Evolutionary conservation across 805 yeast genomes (phyloP), one percentile per base, ranked within the genome.

Genomic region (Saturnispora galanensis): DNA sequence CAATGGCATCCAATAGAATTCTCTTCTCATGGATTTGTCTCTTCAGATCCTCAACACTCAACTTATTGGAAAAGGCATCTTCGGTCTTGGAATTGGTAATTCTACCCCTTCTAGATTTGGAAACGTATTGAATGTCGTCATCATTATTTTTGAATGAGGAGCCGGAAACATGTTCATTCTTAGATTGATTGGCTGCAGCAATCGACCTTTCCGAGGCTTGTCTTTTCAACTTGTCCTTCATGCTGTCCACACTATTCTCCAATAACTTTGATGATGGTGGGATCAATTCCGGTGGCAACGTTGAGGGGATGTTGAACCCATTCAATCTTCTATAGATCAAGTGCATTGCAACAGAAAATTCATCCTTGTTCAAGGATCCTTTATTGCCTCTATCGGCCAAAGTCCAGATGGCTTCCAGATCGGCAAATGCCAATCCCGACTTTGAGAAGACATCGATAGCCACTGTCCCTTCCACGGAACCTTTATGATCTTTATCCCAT

Each of bases 281-380:
- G 29, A 88, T 68, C 51, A 90, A 73, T 57, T 88, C 95, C 2
- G 94, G 87, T 3, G 97, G 97, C 43, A 90, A 71, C 44, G 79
- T 69, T 39, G 70, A 59, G 18, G 98, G 98, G 41, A 93, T 65
- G n/a, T 83, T 86, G 51, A 76, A 78, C 2, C 97, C 97, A 57
- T 88, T 89, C 58, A 90, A 68, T 50, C 90, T 76, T 61, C 96
- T 77, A 65, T 93, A 90, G 37, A 90, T 90, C 47, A 90, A 70
- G 70, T 94, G 97, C 97, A 90, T 93, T 30, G 97, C 97, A 31
- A 93, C 88, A 0, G 96, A 83, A 67, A 90, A 93, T 62, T 87
- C 95, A 60, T 90, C 96, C 56, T 77, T 79, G 60, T 85, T 84
- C 52, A 90, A 76, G 58, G 76, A 79, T 4, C 97, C 96, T 45